phyloP scores from a whole-genome alignment of 495 filamentous ascomycete genomes.

The Darksidea phi region DNA sequence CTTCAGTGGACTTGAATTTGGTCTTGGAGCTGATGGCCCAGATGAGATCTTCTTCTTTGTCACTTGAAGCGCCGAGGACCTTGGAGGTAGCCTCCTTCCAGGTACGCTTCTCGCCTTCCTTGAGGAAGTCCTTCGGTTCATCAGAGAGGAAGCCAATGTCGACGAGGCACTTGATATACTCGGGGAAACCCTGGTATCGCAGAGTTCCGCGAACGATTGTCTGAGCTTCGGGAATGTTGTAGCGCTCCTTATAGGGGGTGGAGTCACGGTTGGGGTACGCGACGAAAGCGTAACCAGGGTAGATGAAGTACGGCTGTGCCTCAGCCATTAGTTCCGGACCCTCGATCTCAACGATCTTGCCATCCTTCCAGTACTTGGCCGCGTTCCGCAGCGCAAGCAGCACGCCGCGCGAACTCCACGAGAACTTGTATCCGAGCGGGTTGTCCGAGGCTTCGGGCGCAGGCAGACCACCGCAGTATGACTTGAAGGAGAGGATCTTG shows the following conservation, averaged over 20 bases:
- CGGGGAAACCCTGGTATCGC: constrained; percentile 80
- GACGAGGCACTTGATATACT: constrained; percentile 82
- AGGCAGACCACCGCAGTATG: constrained; percentile 86
- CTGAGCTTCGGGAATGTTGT: constrained; percentile 83
- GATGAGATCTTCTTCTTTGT: constrained; percentile 62
- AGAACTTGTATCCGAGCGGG: constrained; percentile 96
- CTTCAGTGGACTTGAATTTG: constrained; percentile 64
- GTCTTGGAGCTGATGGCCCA: constrained; percentile 74
- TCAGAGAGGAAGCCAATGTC: constrained; percentile 81
- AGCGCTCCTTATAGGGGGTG: constrained; percentile 79
- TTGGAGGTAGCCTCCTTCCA: constrained; percentile 83
- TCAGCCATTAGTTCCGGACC: constrained; percentile 71
- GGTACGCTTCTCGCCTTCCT: constrained; percentile 45
- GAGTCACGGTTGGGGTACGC: constrained; percentile 94
- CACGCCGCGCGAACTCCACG: constrained; percentile 70
- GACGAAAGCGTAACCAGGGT: constrained; percentile 82
- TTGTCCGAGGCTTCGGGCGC: constrained; percentile 83
- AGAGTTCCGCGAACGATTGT: constrained; percentile 75
- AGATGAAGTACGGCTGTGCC: constrained; percentile 89
- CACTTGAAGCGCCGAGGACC: constrained; percentile 65
- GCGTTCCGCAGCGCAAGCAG: constrained; percentile 80
- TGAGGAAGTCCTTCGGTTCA: constrained; percentile 59
- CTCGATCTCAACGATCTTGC: constrained; percentile 59
- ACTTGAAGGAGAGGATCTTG: constrained; percentile 79
- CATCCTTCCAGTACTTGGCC: constrained; percentile 80